phyloP scores from a whole-genome alignment of 2,329 filamentous ascomycete species.

The Aureobasidium sp. region DNA sequence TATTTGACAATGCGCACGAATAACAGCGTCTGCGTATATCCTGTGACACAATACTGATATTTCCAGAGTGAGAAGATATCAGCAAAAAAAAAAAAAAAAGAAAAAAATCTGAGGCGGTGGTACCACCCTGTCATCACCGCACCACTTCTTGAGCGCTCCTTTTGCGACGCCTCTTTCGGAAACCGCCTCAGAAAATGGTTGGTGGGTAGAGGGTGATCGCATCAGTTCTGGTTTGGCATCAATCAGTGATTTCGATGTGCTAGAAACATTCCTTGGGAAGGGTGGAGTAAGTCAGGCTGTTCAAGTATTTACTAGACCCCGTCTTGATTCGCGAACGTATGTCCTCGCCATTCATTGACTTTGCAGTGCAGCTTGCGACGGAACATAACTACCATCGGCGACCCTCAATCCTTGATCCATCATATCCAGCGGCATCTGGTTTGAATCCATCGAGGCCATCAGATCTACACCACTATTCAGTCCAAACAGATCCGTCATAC shows the following conservation, averaged over 20 bases:
- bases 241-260: not conserved
- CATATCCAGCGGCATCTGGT: not conserved
- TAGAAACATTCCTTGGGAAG: not conserved
- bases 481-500: not conserved
- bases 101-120: not conserved
- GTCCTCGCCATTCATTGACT: not conserved
- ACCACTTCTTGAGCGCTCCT: not conserved
- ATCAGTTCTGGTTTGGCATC: not conserved
- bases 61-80: too few species aligned
- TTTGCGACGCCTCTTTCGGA: not conserved
- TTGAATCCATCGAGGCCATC: not conserved
- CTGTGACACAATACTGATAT: too few species aligned
- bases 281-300: not conserved
- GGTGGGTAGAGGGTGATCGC: not conserved
- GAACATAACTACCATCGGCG: not conserved
- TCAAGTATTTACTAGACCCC: too few species aligned
- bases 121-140: not conserved
- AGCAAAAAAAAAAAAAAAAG: not conserved
- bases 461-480: not conserved
- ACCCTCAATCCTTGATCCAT: constrained; percentile 5
- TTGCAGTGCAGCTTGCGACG: not conserved
- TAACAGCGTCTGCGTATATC: too few species aligned
- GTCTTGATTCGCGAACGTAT: too few species aligned
- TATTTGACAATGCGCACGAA: too few species aligned
- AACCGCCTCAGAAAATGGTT: not conserved